Evolutionary conservation across 352 stramenopile genomes (phyloP).

Genomic region (Phytophthora ramorum): DNA sequence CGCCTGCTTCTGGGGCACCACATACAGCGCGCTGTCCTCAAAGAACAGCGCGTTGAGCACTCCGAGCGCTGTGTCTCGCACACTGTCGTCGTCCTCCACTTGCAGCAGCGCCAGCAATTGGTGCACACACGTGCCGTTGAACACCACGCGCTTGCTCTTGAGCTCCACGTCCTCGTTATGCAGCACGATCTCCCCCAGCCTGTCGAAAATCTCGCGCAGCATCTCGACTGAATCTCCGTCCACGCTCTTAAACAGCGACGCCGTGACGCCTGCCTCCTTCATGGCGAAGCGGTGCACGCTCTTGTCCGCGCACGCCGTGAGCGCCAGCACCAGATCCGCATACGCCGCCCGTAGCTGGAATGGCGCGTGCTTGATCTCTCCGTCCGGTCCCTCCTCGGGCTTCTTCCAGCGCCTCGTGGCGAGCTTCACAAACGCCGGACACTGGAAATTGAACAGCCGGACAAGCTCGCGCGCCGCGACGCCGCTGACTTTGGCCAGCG

Average conservation of each 20-base stretch:
- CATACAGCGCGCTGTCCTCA: slow-evolving; percentile 58
- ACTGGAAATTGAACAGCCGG: slow-evolving; percentile 83
- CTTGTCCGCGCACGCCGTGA: slow-evolving; percentile 69
- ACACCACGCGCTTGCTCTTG: slow-evolving; percentile 68
- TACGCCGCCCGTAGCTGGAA: slow-evolving; percentile 79
- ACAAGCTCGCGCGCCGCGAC: slow-evolving; percentile 71
- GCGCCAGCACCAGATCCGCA: slow-evolving; percentile 64
- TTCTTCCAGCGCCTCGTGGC: slow-evolving; percentile 68
- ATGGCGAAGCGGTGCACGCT: slow-evolving; percentile 84
- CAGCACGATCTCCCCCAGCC: slow-evolving; percentile 61
- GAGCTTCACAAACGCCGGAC: slow-evolving; percentile 66
- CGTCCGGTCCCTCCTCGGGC: slow-evolving; percentile 19
- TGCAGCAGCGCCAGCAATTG: slow-evolving; percentile 78
- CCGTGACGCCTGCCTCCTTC: slow-evolving; percentile 71
- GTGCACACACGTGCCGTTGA: slow-evolving; percentile 67
- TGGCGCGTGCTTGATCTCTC: slow-evolving; percentile 28
- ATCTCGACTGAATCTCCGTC: slow-evolving; percentile 73
- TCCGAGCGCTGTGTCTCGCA: slow-evolving; percentile 42
- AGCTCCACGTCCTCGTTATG: slow-evolving; percentile 55
- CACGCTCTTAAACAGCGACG: slow-evolving; percentile 80
- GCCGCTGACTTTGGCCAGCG: slow-evolving; percentile 50
- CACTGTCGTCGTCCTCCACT: slow-evolving; percentile 50
- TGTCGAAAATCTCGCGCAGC: slow-evolving; percentile 52
- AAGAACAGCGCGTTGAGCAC: slow-evolving; percentile 75
- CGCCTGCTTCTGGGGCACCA: slow-evolving; percentile 48